These are phyloP conservation scores for Thalassiosira hispida DNA, from an alignment of 352 stramenopile genomes.

Conservation along the genomic window DNA sequence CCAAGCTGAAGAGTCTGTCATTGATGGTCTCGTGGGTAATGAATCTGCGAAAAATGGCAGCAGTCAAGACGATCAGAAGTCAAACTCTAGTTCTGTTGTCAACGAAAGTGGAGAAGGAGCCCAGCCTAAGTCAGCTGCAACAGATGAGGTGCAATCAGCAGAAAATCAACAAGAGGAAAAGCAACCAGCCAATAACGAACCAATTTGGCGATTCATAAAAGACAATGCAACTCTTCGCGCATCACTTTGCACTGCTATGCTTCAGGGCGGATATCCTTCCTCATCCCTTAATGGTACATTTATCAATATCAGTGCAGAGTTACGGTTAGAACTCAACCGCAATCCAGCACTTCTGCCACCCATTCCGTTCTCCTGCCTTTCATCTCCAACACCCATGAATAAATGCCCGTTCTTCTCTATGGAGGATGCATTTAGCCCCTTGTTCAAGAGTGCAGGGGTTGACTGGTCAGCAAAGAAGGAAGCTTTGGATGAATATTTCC, in stretches of 20 bases:
- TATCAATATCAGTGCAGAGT: conserved; percentile 44
- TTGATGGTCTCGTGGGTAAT: conserved; percentile 49
- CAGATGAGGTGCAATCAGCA: conserved; percentile 3
- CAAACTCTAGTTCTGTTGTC: conserved; percentile 2
- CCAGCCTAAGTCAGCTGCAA: neutral
- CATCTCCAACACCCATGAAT: conserved; percentile 17
- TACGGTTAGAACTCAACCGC: conserved; percentile 45
- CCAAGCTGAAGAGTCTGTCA: conserved; percentile 65
- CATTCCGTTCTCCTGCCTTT: conserved; percentile 33
- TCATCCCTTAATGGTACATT: conserved; percentile 36
- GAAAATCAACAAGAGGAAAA: conserved; percentile 23
- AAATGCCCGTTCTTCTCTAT: conserved; percentile 57
- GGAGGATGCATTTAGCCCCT: conserved; percentile 44
- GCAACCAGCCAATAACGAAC: conserved; percentile 8
- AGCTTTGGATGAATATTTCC: conserved; percentile 68
- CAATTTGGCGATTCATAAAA: conserved; percentile 58
- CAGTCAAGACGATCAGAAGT: conserved; percentile 14
- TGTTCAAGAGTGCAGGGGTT: conserved; percentile 40
- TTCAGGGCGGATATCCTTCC: conserved; percentile 69
- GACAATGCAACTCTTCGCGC: conserved; percentile 63
- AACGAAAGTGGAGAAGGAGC: conserved; percentile 20
- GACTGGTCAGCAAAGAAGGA: conserved; percentile 48
- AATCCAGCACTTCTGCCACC: conserved; percentile 32
- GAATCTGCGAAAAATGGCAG: conserved; percentile 7
- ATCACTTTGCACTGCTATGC: conserved; percentile 61